A percentile compares a stretch with the other conserved stretches of the same genome.
phyloP scores from a whole-genome alignment of 192 early-diverging fungal genomes.

The Coemansia sp. region DNA sequence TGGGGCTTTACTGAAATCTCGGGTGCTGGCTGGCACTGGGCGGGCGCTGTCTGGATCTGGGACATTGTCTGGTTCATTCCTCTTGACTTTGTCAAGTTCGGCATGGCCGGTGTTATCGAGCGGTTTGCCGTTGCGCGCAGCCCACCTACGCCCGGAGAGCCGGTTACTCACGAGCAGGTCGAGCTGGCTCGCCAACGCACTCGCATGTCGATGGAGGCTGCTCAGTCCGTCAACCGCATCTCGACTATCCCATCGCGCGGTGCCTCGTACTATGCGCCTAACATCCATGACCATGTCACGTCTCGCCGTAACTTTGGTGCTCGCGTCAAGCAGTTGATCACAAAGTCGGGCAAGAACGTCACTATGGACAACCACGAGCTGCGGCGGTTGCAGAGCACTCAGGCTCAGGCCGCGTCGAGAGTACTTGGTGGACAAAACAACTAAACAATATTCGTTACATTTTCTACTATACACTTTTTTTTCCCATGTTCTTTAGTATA shows the following conservation, averaged over 20 bases:
- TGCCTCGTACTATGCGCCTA: conserved; percentile 63
- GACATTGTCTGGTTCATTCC: conserved; percentile 79
- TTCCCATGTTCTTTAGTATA: neutral
- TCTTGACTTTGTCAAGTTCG: conserved; percentile 78
- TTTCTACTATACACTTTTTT: neutral
- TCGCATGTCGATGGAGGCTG: conserved; percentile 55
- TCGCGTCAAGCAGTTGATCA: conserved; percentile 51
- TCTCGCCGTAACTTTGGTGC: conserved; percentile 57
- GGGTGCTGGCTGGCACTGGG: conserved; percentile 76
- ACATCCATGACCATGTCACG: conserved; percentile 56
- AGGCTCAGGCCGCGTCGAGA: conserved; percentile 60
- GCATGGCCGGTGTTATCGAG: conserved; percentile 61
- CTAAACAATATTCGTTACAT: conserved; percentile 8
- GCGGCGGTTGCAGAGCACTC: conserved; percentile 71
- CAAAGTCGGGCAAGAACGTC: conserved; percentile 59
- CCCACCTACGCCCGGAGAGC: conserved; percentile 34
- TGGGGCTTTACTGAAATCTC: conserved; percentile 75
- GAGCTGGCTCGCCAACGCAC: conserved; percentile 58
- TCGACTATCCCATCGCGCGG: conserved; percentile 60
- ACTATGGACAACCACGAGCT: conserved; percentile 65
- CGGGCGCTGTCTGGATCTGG: conserved; percentile 75
- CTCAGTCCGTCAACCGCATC: conserved; percentile 58
- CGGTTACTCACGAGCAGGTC: conserved; percentile 38
- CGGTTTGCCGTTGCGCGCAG: conserved; percentile 44
- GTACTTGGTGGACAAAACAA: conserved; percentile 35